Evolutionary conservation across 768 basidiomycete genomes (phyloP), one percentile per base, ranked within the genome.

Genomic region (Calocybe indica): DNA sequence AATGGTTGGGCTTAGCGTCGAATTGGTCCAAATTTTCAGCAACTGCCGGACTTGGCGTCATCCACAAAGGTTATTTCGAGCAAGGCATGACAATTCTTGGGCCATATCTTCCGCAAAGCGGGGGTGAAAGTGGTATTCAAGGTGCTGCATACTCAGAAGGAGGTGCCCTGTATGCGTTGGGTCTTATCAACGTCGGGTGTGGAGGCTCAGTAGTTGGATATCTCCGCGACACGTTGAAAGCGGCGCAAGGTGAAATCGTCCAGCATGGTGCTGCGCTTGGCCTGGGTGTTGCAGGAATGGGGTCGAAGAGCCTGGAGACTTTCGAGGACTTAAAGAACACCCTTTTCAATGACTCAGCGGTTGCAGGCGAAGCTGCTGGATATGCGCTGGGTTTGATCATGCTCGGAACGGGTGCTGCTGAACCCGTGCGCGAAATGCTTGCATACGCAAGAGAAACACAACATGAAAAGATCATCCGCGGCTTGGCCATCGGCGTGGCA

Each of bases 1-100:
- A 97, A 61, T 99, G 94, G 93, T 80, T 99, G 4, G 89, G 82
- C 7, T 78, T 91, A 45, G 96, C 96, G 2, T 86, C 86, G 28
- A 98, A 99, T 62, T 99, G 96, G 96, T 90, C 92, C 29, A 99
- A 98, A 61, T 99, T 98, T 69, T 91, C 92, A 3, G 92, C 96
- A 5, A 97, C 96, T 9, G 93, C 96, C 13, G 93, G 90, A 7
- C 80, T 99, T 15, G 96, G 96, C 52, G 90, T 98, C 47, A 97
- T 99, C 53, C 92, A 98, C 72, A 94, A 95, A 61, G 96, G 96
- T 37, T 93, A 93, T 63, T 89, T 92, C 58, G 83, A 92, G 58
- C 86, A 95, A 64, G 94, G 93, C 42, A 85, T 88, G 79, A 82
- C 80, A 40, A 90, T 98, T 45, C 80, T 99, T 22, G 85, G 87